Evolutionary conservation across 2,329 filamentous ascomycete species (phyloP).

Genomic region (Aspergillus amoenus): DNA sequence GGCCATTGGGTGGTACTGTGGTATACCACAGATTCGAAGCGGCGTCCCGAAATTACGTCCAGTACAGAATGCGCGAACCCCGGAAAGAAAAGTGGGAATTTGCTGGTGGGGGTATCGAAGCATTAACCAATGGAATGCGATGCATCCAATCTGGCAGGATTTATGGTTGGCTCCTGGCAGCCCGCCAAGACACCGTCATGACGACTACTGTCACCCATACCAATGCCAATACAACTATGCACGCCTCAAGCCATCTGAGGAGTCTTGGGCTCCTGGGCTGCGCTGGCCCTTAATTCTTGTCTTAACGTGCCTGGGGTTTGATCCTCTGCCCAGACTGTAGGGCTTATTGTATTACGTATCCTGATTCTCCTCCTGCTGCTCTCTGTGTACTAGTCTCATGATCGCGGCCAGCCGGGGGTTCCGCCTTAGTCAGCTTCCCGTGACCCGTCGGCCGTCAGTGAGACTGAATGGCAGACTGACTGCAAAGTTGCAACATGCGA

Average conservation of each 20-base stretch:
- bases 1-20: neutral
- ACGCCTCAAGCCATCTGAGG: neutral
- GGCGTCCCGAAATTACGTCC: neutral
- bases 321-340: neutral
- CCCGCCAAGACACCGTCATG: too few species aligned
- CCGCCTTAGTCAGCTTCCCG: slow-evolving; percentile 3
- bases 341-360: slow-evolving; percentile 1
- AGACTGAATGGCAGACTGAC: neutral
- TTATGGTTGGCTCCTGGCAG: slow-evolving; percentile 8
- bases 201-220: neutral
- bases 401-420: neutral
- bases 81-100: neutral
- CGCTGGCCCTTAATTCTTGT: neutral
- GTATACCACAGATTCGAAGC: neutral
- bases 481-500: too few species aligned
- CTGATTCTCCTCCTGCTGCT: neutral
- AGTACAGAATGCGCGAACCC: neutral
- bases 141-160: neutral
- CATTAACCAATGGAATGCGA: neutral
- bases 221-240: neutral
- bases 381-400: neutral
- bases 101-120: neutral
- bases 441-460: neutral
- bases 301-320: neutral
- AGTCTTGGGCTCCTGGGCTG: neutral